Percentiles rank a stretch among this genome's conserved stretches.
Conservation (phyloP, 2,329 filamentous ascomycete species). For the Calonectria multiphialidica region DNA sequence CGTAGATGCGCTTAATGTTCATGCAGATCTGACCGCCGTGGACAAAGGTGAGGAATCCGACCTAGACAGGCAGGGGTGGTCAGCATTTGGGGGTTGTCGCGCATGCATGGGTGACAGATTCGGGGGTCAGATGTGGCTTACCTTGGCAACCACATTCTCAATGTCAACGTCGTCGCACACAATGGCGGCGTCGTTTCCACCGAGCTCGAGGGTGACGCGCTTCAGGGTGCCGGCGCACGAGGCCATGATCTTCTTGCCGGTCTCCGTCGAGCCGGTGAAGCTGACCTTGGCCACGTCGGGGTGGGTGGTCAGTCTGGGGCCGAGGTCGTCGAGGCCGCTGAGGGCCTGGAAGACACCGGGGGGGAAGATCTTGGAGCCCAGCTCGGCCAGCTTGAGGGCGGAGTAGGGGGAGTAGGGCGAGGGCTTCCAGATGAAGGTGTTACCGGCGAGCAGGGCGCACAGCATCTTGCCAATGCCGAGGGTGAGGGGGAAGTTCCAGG, state of each 20-base stretch:
- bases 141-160: slow-evolving; percentile 29
- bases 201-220: slow-evolving; percentile 69
- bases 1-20: slow-evolving; percentile 68
- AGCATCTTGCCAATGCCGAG: slow-evolving; percentile 59
- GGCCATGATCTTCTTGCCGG: slow-evolving; percentile 71
- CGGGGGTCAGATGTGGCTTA: neutral
- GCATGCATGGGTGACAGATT: neutral
- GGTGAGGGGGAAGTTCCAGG: slow-evolving; percentile 40
- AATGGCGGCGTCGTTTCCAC: slow-evolving; percentile 71
- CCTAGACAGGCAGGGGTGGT: slow-evolving; percentile 3
- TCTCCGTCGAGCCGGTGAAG: slow-evolving; percentile 72
- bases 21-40: slow-evolving; percentile 61
- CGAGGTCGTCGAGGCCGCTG: slow-evolving; percentile 70
- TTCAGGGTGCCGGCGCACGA: slow-evolving; percentile 67
- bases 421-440: slow-evolving; percentile 67
- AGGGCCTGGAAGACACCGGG: slow-evolving; percentile 72
- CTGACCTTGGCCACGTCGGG: slow-evolving; percentile 70
- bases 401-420: slow-evolving; percentile 70
- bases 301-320: slow-evolving; percentile 68
- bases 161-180: slow-evolving; percentile 70
- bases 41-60: slow-evolving; percentile 55
- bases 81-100: neutral
- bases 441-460: slow-evolving; percentile 68
- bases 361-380: slow-evolving; percentile 68
- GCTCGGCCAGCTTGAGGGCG: slow-evolving; percentile 68